phyloP scores from a whole-genome alignment of 495 filamentous ascomycete genomes.

The Aspergillus kassunensis region DNA sequence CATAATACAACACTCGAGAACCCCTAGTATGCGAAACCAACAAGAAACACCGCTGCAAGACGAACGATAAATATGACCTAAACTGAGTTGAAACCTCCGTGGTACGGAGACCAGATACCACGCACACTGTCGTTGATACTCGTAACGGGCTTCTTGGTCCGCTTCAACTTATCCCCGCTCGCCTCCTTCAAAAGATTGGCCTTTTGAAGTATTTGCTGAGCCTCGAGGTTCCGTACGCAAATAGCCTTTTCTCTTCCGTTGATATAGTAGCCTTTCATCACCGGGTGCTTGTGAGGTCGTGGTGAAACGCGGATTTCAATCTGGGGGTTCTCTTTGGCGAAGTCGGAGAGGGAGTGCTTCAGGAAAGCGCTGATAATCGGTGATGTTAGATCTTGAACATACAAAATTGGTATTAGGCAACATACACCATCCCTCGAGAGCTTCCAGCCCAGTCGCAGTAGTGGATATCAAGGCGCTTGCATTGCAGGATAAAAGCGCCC shows the following conservation, averaged over 20 bases:
- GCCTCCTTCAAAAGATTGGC: slow-evolving; percentile 73
- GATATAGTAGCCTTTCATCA: slow-evolving; percentile 83
- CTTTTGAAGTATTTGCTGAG: slow-evolving; percentile 77
- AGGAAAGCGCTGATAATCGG: slow-evolving; percentile 65
- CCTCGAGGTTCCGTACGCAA: slow-evolving; percentile 82
- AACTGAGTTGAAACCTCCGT: slow-evolving; percentile 56
- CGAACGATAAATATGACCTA: slow-evolving; percentile 16
- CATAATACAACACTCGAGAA: slow-evolving; percentile 34
- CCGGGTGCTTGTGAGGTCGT: slow-evolving; percentile 78
- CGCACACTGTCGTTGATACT: slow-evolving; percentile 90
- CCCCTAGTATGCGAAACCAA: slow-evolving; percentile 16
- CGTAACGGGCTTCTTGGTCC: slow-evolving; percentile 72
- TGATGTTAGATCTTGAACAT: background rate
- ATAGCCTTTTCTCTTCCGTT: slow-evolving; percentile 84
- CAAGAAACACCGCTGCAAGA: slow-evolving; percentile 20
- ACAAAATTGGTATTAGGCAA: slow-evolving; percentile 3
- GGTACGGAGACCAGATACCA: slow-evolving; percentile 92
- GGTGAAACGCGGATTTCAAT: slow-evolving; percentile 90
- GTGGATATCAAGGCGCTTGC: slow-evolving; percentile 90
- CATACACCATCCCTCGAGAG: slow-evolving; percentile 91
- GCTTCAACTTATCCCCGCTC: slow-evolving; percentile 81
- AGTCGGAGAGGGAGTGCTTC: slow-evolving; percentile 64
- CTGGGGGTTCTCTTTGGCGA: slow-evolving; percentile 77
- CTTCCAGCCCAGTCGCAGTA: slow-evolving; percentile 95
- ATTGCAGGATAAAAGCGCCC: slow-evolving; percentile 95